phyloP scores from a whole-genome alignment of 352 stramenopile genomes.

The Phytophthora uliginosa region DNA sequence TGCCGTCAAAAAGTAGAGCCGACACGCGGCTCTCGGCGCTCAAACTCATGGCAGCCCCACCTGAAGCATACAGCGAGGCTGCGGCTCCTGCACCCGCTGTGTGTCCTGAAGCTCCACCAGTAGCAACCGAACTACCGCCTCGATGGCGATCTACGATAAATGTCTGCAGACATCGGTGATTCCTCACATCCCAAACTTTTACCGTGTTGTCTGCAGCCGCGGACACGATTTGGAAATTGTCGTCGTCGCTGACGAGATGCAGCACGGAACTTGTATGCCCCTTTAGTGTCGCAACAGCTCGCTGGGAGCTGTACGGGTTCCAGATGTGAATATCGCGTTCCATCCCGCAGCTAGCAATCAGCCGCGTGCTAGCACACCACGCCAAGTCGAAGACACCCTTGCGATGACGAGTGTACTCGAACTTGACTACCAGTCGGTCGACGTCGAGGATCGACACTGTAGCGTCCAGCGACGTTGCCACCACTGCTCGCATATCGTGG shows the following conservation, averaged over 20 bases:
- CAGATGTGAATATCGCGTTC: slow-evolving; percentile 91
- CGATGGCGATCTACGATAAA: slow-evolving; percentile 64
- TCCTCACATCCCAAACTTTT: slow-evolving; percentile 89
- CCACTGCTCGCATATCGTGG: slow-evolving; percentile 80
- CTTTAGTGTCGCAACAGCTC: slow-evolving; percentile 73
- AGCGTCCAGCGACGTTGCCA: slow-evolving; percentile 83
- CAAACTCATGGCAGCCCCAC: slow-evolving; percentile 33
- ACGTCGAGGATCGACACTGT: slow-evolving; percentile 89
- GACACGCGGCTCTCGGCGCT: slow-evolving; percentile 74
- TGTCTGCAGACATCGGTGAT: slow-evolving; percentile 84
- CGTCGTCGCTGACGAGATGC: slow-evolving; percentile 82
- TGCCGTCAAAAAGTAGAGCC: slow-evolving; percentile 71
- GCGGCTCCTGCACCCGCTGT: slow-evolving; percentile 4
- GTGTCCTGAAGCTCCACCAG: slow-evolving; percentile 11
- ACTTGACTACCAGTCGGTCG: slow-evolving; percentile 82
- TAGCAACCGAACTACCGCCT: slow-evolving; percentile 10
- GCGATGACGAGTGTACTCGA: slow-evolving; percentile 85
- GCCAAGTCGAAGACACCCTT: slow-evolving; percentile 87
- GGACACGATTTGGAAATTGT: slow-evolving; percentile 89
- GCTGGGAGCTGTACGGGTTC: slow-evolving; percentile 91
- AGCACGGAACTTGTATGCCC: slow-evolving; percentile 82
- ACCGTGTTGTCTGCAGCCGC: slow-evolving; percentile 86
- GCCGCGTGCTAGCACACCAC: slow-evolving; percentile 78
- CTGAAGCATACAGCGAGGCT: slow-evolving; percentile 46
- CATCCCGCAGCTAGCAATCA: slow-evolving; percentile 88